A percentile compares a stretch with the other conserved stretches of the same genome.
These are phyloP conservation scores for Cystofilobasidium bisporidii DNA, from an alignment of 768 basidiomycete genomes.

Conservation along the genomic window DNA sequence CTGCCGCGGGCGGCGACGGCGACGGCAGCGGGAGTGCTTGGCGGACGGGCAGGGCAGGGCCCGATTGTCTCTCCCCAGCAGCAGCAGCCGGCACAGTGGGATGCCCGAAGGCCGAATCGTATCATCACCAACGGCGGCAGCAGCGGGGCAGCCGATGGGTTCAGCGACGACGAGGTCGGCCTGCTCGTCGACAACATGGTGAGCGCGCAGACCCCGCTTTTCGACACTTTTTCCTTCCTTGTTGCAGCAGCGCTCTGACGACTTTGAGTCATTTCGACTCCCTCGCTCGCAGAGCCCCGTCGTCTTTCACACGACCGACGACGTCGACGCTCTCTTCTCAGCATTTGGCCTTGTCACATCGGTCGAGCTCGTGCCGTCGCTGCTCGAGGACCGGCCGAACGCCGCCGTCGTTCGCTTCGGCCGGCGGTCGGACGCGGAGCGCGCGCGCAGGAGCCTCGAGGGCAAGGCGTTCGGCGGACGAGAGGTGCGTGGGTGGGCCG, in stretches of 20 bases:
- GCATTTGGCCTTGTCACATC: constrained; percentile 8
- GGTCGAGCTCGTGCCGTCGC: constrained; percentile 19
- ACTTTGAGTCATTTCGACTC: neutral
- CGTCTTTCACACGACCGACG: constrained; percentile 20
- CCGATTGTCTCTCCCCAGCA: no score
- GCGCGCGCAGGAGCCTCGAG: constrained; percentile 5
- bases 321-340: constrained; percentile 19
- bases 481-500: constrained; percentile 3
- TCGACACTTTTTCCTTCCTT: neutral
- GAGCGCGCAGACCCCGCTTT: neutral
- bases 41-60: neutral
- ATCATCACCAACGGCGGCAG: neutral
- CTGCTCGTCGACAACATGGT: constrained; percentile 24
- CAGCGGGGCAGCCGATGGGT: neutral
- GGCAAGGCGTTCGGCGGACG: constrained; percentile 13
- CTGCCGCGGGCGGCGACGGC: neutral
- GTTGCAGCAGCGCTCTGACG: no score
- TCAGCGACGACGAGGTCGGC: neutral
- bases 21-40: neutral
- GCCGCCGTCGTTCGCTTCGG: constrained; percentile 19
- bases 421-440: constrained; percentile 8
- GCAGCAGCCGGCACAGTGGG: neutral
- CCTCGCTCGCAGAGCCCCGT: constrained; percentile 1
- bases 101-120: neutral
- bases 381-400: constrained; percentile 10